These are phyloP conservation scores for Triticum timopheevii DNA, from an alignment of 176 grass and related monocot genomes.

Conservation along the genomic window DNA sequence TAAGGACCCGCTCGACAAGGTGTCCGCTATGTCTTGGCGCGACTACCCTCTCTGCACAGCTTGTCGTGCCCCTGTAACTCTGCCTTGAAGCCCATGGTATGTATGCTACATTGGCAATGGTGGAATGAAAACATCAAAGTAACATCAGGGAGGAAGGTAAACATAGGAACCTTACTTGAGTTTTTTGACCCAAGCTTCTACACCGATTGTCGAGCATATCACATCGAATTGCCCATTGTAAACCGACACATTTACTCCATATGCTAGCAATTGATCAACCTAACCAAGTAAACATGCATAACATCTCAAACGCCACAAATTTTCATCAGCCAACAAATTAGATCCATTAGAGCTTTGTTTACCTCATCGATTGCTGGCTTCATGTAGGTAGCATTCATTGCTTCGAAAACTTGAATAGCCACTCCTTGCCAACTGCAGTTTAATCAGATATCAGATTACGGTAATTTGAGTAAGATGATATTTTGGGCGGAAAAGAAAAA, in stretches of 20 bases:
- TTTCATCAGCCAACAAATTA: background rate
- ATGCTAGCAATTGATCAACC: slow-evolving; percentile 41
- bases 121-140: no score
- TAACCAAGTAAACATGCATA: background rate
- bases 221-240: slow-evolving; percentile 66
- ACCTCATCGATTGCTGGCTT: slow-evolving; percentile 70
- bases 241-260: slow-evolving; percentile 43
- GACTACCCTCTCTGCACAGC: no score
- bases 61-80: no score
- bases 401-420: slow-evolving; percentile 11
- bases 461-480: background rate
- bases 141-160: no score
- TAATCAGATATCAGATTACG: background rate
- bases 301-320: background rate
- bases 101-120: no score
- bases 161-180: slow-evolving; percentile 38
- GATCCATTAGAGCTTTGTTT: background rate
- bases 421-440: slow-evolving; percentile 16
- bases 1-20: no score
- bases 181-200: slow-evolving; percentile 61
- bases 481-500: background rate
- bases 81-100: no score
- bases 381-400: slow-evolving; percentile 47
- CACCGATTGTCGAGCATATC: slow-evolving; percentile 60
- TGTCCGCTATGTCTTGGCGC: no score